Evolutionary conservation across 2,329 filamentous ascomycete genomes (phyloP).

Genomic region (Alternaria dauci): DNA sequence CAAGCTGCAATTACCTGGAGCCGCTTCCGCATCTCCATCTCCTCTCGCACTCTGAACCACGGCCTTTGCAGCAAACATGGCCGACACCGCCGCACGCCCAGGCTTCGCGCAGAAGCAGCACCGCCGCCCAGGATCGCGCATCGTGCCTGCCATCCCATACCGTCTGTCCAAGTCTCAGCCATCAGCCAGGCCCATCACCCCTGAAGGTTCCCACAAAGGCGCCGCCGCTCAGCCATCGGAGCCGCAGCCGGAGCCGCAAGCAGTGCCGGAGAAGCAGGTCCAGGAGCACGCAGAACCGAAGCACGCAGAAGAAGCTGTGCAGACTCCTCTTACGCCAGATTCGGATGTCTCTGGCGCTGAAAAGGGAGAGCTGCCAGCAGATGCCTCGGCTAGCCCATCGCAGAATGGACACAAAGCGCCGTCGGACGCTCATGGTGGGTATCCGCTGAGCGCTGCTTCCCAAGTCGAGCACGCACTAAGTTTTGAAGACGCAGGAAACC

Average conservation of each 20-base stretch:
- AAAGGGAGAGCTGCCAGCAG: conserved; percentile 21
- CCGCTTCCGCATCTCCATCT: conserved; percentile 35
- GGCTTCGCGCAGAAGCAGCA: conserved; percentile 34
- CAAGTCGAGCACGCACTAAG: conserved; percentile 3
- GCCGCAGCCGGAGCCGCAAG: conserved; percentile 23
- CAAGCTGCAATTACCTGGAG: conserved; percentile 53
- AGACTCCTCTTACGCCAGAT: conserved; percentile 41
- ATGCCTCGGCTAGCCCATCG: conserved; percentile 20
- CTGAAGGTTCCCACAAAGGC: conserved; percentile 36
- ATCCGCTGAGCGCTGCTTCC: conserved; percentile 1
- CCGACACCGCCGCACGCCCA: conserved; percentile 36
- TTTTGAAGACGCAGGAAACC: conserved; percentile 5
- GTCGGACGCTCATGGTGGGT: conserved; percentile 33
- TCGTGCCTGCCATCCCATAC: conserved; percentile 50
- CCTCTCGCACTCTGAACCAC: conserved; percentile 11
- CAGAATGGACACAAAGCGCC: conserved; percentile 27
- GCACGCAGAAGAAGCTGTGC: conserved; percentile 12
- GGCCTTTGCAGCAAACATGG: conserved; percentile 12
- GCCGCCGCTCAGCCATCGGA: conserved; percentile 23
- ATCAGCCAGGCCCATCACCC: conserved; percentile 37
- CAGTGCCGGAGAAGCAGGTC: conserved; percentile 18
- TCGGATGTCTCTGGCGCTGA: conserved; percentile 30
- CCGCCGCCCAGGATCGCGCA: conserved; percentile 42
- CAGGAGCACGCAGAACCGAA: conserved; percentile 25
- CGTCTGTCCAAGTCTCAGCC: conserved; percentile 42